phyloP scores from a whole-genome alignment of 1,284 basidiomycete species.

The Apiotrichum mycotoxinovorans region DNA sequence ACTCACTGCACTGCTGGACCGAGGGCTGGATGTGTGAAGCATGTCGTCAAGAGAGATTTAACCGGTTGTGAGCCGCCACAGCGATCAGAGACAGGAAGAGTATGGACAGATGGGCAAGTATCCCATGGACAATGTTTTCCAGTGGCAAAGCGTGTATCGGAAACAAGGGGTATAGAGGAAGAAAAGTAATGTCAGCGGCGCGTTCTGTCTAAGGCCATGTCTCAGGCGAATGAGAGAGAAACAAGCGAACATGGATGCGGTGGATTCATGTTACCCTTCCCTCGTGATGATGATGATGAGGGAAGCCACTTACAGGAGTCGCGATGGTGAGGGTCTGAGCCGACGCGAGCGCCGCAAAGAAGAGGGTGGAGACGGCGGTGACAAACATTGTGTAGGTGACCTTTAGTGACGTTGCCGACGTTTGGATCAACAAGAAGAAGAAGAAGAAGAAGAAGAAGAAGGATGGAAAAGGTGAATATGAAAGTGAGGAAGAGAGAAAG shows the following conservation, averaged over 20 bases:
- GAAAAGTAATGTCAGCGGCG: no score
- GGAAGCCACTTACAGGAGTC: conserved; percentile 9
- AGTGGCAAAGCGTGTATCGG: no score
- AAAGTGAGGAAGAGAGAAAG: not conserved
- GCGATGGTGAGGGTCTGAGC: conserved; percentile 18
- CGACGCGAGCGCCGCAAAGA: conserved; percentile 20
- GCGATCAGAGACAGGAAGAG: no score
- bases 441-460: conserved; percentile 1
- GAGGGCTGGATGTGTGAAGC: conserved; percentile 22
- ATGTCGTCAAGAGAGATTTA: no score
- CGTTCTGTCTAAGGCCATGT: not conserved
- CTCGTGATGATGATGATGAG: no score
- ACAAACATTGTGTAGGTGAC: not conserved
- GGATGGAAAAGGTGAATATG: conserved; percentile 19
- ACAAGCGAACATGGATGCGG: no score
- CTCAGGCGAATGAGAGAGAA: no score
- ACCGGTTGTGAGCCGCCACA: no score
- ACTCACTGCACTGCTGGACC: conserved; percentile 54
- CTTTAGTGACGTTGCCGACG: not conserved
- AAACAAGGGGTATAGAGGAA: no score
- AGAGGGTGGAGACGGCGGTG: conserved; percentile 6
- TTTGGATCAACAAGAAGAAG: not conserved
- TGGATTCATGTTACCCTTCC: no score
- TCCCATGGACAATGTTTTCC: no score
- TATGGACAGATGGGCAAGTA: not conserved